phyloP scores from a whole-genome alignment of 2,329 filamentous ascomycete genomes.

The Acrocalymma vagum region DNA sequence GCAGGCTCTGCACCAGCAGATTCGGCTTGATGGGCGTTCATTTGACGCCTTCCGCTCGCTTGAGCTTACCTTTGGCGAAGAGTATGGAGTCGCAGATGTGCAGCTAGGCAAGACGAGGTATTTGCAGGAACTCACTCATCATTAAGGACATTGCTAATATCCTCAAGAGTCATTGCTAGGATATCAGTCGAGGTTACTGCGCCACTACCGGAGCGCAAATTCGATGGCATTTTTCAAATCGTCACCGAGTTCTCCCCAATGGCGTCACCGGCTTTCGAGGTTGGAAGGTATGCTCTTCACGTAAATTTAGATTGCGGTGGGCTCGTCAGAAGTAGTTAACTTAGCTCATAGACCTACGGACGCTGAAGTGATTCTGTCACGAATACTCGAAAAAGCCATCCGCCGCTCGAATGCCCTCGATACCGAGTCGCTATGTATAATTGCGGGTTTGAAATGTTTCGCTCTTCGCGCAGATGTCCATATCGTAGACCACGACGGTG shows the following conservation, averaged over 20 bases:
- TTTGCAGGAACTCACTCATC: conserved; percentile 10
- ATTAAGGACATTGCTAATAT: conserved; percentile 19
- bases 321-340: conserved; percentile 34
- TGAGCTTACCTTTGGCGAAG: conserved; percentile 83
- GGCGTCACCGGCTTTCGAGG: conserved; percentile 89
- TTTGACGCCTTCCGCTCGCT: conserved; percentile 83
- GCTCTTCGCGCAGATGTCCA: conserved; percentile 90
- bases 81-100: conserved; percentile 90
- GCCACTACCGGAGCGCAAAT: conserved; percentile 86
- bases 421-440: conserved; percentile 92
- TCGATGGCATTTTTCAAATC: conserved; percentile 95
- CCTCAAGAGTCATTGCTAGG: conserved; percentile 76
- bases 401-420: conserved; percentile 92
- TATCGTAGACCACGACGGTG: conserved; percentile 89
- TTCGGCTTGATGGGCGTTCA: conserved; percentile 84
- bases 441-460: conserved; percentile 92
- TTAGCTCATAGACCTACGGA: conserved; percentile 71
- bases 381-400: conserved; percentile 91
- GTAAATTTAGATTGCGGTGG: too few relatives aligned
- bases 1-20: conserved; percentile 80
- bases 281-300: conserved; percentile 73
- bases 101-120: conserved; percentile 90
- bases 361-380: conserved; percentile 83
- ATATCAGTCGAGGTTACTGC: conserved; percentile 89
- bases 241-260: conserved; percentile 90